A percentile compares a stretch with the other conserved stretches of the same genome.
Conservation (phyloP, 495 filamentous ascomycete genomes). For the Hypoxylon subgilvum region DNA sequence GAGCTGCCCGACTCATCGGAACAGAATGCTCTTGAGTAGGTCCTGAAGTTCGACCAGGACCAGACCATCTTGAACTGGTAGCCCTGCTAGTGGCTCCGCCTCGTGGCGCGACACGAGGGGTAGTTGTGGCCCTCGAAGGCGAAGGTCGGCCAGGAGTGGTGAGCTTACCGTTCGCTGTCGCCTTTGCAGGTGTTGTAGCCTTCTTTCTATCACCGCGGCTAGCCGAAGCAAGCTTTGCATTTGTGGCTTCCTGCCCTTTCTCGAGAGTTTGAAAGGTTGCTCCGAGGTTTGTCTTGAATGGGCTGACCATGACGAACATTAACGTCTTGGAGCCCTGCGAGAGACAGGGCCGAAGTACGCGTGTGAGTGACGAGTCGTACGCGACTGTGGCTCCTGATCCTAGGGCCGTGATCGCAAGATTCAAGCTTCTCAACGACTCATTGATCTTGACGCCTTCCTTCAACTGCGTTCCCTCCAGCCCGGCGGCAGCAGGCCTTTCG, state of each 20-base stretch:
- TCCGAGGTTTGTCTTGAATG: constrained; percentile 77
- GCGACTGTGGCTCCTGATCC: constrained; percentile 82
- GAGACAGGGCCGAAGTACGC: constrained; percentile 87
- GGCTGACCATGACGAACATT: constrained; percentile 97
- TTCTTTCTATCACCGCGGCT: background rate
- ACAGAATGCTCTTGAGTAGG: too few species aligned
- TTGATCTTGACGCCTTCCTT: constrained; percentile 97
- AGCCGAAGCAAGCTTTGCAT: constrained; percentile 11
- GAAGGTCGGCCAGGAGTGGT: too few species aligned
- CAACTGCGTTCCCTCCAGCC: constrained; percentile 68
- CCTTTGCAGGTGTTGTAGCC: background rate
- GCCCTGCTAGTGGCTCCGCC: too few species aligned
- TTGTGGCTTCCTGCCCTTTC: constrained; percentile 25
- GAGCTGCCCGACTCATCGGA: too few species aligned
- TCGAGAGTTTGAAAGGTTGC: constrained; percentile 26
- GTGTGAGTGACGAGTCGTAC: constrained; percentile 93
- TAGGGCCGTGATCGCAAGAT: constrained; percentile 88
- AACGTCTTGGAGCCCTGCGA: constrained; percentile 94
- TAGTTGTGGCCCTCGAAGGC: too few species aligned
- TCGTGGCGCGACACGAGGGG: too few species aligned
- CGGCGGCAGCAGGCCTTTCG: constrained; percentile 80
- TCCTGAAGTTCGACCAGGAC: too few species aligned
- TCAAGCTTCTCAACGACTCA: constrained; percentile 83
- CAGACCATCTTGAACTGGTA: too few species aligned
- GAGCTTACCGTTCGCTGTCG: too few species aligned